phyloP scores from a whole-genome alignment of 2,329 filamentous ascomycete species.

The Aureobasidium sp. region DNA sequence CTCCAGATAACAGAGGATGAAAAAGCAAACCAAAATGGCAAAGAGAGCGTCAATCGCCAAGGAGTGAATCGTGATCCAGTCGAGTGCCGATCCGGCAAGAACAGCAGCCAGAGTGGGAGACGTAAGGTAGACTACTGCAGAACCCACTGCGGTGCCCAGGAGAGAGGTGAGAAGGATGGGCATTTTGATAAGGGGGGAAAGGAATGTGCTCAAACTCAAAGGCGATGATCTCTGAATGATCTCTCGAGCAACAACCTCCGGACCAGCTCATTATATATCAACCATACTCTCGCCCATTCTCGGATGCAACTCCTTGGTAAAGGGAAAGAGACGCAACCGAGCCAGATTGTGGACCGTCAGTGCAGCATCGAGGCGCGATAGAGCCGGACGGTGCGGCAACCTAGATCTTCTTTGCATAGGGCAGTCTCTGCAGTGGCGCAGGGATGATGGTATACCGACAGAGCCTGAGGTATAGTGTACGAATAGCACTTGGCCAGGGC shows the following conservation, averaged over 20 bases:
- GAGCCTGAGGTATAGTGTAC: background rate
- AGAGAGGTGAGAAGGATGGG: slow-evolving; percentile 12
- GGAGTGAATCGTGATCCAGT: slow-evolving; percentile 10
- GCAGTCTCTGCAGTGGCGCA: slow-evolving; percentile 5
- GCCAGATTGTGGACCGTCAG: background rate
- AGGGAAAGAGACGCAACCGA: background rate
- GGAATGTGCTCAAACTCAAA: slow-evolving; percentile 7
- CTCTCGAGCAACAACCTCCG: background rate
- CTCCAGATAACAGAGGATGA: slow-evolving; percentile 16
- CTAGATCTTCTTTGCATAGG: slow-evolving; percentile 2
- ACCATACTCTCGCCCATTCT: background rate
- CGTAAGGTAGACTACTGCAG: slow-evolving; percentile 13
- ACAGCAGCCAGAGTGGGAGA: slow-evolving; percentile 11
- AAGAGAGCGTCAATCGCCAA: slow-evolving; percentile 15
- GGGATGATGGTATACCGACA: slow-evolving; percentile 4
- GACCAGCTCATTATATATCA: background rate
- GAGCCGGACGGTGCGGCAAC: slow-evolving; percentile 2
- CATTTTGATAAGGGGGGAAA: background rate
- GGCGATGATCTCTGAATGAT: background rate
- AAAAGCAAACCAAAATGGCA: slow-evolving; percentile 13
- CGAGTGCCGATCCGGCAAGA: slow-evolving; percentile 6
- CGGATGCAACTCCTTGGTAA: background rate
- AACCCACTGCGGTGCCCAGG: slow-evolving; percentile 4
- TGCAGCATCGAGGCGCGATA: slow-evolving; percentile 5
- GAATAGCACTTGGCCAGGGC: slow-evolving; percentile 8